Conservation (phyloP, 768 basidiomycete genomes). For the Kwoniella botswanensis region DNA sequence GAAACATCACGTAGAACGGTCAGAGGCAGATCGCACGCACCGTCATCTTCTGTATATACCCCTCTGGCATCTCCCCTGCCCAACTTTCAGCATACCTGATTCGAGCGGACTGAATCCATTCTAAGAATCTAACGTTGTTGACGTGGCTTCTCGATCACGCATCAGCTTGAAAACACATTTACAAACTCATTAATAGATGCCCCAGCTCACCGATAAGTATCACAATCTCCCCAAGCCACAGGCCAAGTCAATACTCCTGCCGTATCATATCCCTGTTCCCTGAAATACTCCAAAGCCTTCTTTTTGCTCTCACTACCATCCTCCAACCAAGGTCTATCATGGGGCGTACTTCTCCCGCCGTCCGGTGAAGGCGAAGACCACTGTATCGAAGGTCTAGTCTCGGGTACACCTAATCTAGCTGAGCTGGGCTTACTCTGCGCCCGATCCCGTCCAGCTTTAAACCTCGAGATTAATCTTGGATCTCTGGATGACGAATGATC, state of each 20-base stretch:
- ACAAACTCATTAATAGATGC: neutral
- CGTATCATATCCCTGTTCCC: constrained; percentile 34
- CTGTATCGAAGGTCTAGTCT: constrained; percentile 17
- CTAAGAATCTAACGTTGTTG: constrained; percentile 48
- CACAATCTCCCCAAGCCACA: constrained; percentile 53
- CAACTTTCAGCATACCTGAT: constrained; percentile 41
- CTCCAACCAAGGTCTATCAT: constrained; percentile 22
- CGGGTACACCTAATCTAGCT: constrained; percentile 12
- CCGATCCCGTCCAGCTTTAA: neutral
- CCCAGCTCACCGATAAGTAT: constrained; percentile 48
- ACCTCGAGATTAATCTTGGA: constrained; percentile 2
- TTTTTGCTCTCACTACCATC: constrained; percentile 1
- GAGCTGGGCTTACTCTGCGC: constrained; percentile 6
- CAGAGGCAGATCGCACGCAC: constrained; percentile 25
- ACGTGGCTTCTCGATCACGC: constrained; percentile 28
- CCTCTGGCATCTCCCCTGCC: constrained; percentile 31
- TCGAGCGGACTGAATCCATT: constrained; percentile 49
- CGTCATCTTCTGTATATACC: constrained; percentile 31
- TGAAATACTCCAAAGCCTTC: constrained; percentile 31
- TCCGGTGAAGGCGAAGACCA: constrained; percentile 14
- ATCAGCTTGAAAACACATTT: neutral
- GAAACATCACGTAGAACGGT: too few relatives aligned
- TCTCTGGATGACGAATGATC: constrained; percentile 41
- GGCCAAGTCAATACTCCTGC: constrained; percentile 43
- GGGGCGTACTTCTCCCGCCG: neutral